A percentile compares a stretch with the other conserved stretches of the same genome.
Conservation (phyloP, 192 early-diverging fungal genomes). For the Coemansia reversa region DNA sequence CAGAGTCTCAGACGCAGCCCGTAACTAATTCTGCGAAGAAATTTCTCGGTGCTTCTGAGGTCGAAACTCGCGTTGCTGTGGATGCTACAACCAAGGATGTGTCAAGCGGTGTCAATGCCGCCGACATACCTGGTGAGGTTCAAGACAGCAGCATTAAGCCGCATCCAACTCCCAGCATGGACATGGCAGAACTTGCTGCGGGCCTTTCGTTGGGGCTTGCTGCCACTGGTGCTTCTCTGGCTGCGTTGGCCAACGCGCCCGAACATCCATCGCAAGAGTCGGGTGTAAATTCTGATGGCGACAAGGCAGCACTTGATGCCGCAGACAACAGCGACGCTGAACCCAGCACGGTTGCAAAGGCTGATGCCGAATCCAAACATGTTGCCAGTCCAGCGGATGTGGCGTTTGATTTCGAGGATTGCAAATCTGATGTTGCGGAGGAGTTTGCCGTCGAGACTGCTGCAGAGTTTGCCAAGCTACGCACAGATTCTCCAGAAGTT, state of each 20-base stretch:
- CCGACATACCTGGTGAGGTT: neutral
- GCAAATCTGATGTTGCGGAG: slow-evolving; percentile 1
- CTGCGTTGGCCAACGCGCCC: neutral
- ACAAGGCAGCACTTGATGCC: slow-evolving; percentile 1
- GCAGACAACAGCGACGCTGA: neutral
- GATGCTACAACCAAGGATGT: neutral
- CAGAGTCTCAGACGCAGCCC: no score
- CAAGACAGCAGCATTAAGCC: slow-evolving; percentile 17
- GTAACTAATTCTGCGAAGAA: no score
- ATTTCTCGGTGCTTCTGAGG: neutral
- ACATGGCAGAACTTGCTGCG: slow-evolving; percentile 14
- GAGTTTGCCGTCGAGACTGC: slow-evolving; percentile 6
- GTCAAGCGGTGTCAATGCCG: neutral
- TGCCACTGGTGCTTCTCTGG: slow-evolving; percentile 19
- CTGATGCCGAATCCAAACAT: neutral
- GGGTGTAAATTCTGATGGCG: no score
- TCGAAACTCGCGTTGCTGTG: neutral
- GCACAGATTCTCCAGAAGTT: neutral
- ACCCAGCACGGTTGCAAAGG: neutral
- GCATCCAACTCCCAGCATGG: neutral
- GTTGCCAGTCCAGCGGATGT: neutral
- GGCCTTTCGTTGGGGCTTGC: slow-evolving; percentile 19
- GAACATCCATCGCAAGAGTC: neutral
- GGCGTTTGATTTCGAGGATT: neutral
- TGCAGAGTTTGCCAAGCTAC: neutral